Conservation (phyloP, 1,139 yeast genomes). For the Kurtzmaniella quercitrusa region DNA sequence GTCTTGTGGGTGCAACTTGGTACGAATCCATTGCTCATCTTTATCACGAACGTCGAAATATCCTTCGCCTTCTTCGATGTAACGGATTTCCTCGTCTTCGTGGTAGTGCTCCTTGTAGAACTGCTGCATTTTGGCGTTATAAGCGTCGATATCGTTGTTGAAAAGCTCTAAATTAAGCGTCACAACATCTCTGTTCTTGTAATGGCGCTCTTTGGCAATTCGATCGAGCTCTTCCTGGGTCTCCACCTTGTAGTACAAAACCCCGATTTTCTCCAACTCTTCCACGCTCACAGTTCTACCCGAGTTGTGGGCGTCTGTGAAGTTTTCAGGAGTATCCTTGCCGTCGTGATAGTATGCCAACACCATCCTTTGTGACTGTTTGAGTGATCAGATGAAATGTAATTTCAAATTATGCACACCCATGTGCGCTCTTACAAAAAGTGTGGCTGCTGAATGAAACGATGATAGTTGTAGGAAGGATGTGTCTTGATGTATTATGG, state of each 20-base stretch:
- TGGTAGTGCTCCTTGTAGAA: slow-evolving; percentile 89
- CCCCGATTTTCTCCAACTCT: slow-evolving; percentile 60
- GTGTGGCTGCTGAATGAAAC: neutral
- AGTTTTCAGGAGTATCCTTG: slow-evolving; percentile 51
- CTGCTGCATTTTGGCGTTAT: slow-evolving; percentile 58
- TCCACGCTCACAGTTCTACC: slow-evolving; percentile 53
- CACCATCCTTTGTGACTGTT: slow-evolving; percentile 25
- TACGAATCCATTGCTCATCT: slow-evolving; percentile 75
- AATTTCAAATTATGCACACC: neutral
- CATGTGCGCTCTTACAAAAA: neutral
- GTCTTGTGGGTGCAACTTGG: slow-evolving; percentile 61
- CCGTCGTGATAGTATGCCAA: slow-evolving; percentile 72
- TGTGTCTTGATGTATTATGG: no score
- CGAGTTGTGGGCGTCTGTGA: slow-evolving; percentile 72
- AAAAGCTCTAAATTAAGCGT: slow-evolving; percentile 57
- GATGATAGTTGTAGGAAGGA: neutral
- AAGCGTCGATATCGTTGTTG: slow-evolving; percentile 56
- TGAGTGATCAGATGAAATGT: neutral
- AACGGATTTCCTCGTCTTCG: slow-evolving; percentile 96
- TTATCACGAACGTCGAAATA: slow-evolving; percentile 81
- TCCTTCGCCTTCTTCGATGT: slow-evolving; percentile 85
- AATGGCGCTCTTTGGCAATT: slow-evolving; percentile 64
- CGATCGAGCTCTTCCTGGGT: slow-evolving; percentile 55
- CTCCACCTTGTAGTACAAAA: slow-evolving; percentile 54
- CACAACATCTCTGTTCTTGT: slow-evolving; percentile 77